A percentile compares a stretch with the other conserved stretches of the same genome.
phyloP scores from a whole-genome alignment of 2,329 filamentous ascomycete genomes.

The Elsinoe fawcettii region DNA sequence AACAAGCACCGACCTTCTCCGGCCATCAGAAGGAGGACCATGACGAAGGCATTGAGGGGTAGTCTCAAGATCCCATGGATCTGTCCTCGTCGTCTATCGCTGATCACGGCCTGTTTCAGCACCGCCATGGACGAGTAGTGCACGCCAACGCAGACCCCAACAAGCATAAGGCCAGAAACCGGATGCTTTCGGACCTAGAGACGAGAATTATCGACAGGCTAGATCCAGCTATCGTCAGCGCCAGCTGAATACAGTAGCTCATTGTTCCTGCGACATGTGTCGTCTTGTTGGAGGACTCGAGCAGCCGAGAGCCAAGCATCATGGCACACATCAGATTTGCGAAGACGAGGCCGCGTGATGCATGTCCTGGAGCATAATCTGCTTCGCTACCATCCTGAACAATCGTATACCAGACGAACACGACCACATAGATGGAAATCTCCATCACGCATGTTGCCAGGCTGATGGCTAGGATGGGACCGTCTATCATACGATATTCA shows the following conservation, averaged over 20 bases:
- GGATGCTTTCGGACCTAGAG: constrained; percentile 35
- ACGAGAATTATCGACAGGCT: constrained; percentile 29
- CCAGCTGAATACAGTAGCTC: constrained; percentile 30
- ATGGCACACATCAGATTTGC: constrained; percentile 53
- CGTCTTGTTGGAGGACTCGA: constrained; percentile 34
- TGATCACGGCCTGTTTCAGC: constrained; percentile 48
- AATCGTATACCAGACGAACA: constrained; percentile 55
- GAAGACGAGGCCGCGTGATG: constrained; percentile 47
- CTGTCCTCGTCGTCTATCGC: constrained; percentile 46
- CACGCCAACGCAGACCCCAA: constrained; percentile 51
- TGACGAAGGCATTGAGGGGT: constrained; percentile 52
- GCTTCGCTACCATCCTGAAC: constrained; percentile 28
- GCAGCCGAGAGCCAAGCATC: constrained; percentile 51
- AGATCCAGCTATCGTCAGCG: constrained; percentile 36
- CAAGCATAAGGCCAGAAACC: constrained; percentile 51
- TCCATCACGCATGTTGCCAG: constrained; percentile 52
- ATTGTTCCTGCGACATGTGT: constrained; percentile 20
- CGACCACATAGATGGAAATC: constrained; percentile 54
- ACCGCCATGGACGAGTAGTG: constrained; percentile 52
- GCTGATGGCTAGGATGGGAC: constrained; percentile 46
- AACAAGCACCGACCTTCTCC: constrained; percentile 25
- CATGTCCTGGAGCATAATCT: not conserved
- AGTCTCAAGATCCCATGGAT: constrained; percentile 52
- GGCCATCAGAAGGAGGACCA: constrained; percentile 41
- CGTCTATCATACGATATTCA: not conserved